Evolutionary conservation across 352 stramenopile genomes (phyloP).

Genomic region (Pythium dissimile): DNA sequence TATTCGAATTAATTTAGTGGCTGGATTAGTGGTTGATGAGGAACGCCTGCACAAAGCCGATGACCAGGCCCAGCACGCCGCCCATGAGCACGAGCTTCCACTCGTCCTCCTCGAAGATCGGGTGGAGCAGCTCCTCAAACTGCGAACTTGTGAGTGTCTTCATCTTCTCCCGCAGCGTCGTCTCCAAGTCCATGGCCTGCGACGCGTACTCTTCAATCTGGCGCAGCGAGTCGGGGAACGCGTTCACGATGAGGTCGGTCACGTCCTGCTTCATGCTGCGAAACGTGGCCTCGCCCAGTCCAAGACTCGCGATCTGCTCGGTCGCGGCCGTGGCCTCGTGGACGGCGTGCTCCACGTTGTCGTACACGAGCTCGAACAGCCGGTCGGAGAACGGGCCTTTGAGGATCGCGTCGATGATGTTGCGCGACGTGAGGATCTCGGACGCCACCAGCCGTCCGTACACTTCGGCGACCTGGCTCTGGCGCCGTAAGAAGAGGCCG

Average conservation of each 20-base stretch:
- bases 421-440: constrained; percentile 85
- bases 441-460: constrained; percentile 83
- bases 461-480: constrained; percentile 87
- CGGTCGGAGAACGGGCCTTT: constrained; percentile 82
- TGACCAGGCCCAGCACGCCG: constrained; percentile 89
- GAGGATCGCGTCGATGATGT: constrained; percentile 88
- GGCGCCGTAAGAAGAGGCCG: constrained; percentile 92
- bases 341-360: constrained; percentile 82
- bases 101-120: constrained; percentile 98
- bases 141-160: constrained; percentile 80
- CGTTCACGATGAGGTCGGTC: constrained; percentile 84
- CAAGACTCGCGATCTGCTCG: constrained; percentile 82
- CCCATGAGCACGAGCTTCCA: constrained; percentile 97
- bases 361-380: constrained; percentile 83
- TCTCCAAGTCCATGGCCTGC: constrained; percentile 87
- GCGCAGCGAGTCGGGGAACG: constrained; percentile 85
- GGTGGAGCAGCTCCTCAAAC: constrained; percentile 96
- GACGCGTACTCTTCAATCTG: constrained; percentile 93
- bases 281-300: constrained; percentile 80
- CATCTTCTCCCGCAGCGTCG: constrained; percentile 93
- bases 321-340: constrained; percentile 71
- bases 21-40: constrained; percentile 85
- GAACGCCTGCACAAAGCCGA: constrained; percentile 89
- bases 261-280: constrained; percentile 85
- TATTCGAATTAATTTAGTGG: too few relatives aligned